Evolutionary conservation across 1,284 basidiomycete species (phyloP), one percentile per base, ranked within the genome.

Genomic region (Leccinum insolens): DNA sequence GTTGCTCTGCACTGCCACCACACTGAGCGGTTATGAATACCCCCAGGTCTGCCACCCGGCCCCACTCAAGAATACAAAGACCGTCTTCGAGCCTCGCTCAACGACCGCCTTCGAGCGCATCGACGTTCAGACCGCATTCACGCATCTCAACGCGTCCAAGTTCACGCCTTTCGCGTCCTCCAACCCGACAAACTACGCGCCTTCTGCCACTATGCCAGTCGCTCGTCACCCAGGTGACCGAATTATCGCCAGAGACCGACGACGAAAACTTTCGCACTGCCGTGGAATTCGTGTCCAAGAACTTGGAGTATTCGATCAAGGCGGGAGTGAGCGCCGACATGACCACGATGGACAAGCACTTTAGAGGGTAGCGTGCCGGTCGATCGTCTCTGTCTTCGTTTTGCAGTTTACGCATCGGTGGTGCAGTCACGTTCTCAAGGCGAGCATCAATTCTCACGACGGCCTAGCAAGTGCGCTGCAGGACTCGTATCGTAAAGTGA

Each of bases 361-460:
- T 93, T 69, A 81, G 80, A 78, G 87, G 87, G 90, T 91, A 79
- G 80, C 70, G 39, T 59, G 55, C 59, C 60, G 64, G 14, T 65
- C 22, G 52, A 52, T 22, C 22, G 7, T 25, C 61, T 55, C 67
- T 64, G 12, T 58, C 68, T 63, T 44, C 12, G 28, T 52, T 62
- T 59, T 59, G 9, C 28, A 34, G 44, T 74, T 78, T 64, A 74
- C 64, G 37, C 49, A 44, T 60, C 25, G 17, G 52, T 64, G 63
- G 62, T 69, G 64, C 70, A 91, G 89, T 14, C 86, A 84, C 75
- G 79, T 84, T 22, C 82, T 89, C 75, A 93, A 93, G 76, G 89
- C 90, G n/a, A 85, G 86, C 41, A 85, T 94, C 66, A 86, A 89
- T 68, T 85, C 86, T 14, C 81, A 85, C 62, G 88, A 92, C 73